These are phyloP conservation scores for Helotiales sp. DNA, from an alignment of 2,329 filamentous ascomycete genomes.

Conservation along the genomic window DNA sequence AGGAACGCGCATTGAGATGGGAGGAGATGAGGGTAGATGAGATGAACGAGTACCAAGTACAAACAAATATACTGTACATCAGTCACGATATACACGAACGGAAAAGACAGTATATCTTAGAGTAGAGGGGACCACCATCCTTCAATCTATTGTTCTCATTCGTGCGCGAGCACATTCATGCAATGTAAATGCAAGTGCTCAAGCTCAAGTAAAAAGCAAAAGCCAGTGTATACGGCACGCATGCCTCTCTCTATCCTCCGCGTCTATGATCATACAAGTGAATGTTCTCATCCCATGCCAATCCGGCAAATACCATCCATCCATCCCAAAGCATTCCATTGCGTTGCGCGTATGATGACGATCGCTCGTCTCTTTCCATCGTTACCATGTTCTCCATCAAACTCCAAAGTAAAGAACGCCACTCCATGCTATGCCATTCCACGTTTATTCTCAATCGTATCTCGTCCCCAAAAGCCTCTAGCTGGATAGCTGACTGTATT, in stretches of 20 bases:
- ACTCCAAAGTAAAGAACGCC: constrained; percentile 3
- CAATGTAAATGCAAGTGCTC: too few species aligned
- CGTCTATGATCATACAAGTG: background rate
- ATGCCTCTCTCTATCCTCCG: background rate
- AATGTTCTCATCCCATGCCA: background rate
- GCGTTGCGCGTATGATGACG: background rate
- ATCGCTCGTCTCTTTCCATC: constrained; percentile 1
- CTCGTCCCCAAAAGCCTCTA: background rate
- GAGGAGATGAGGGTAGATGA: too few species aligned
- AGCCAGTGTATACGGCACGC: background rate
- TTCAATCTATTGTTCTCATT: too few species aligned
- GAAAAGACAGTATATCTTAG: too few species aligned
- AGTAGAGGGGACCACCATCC: too few species aligned
- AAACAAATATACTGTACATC: too few species aligned
- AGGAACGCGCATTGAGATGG: too few species aligned
- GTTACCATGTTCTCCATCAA: background rate
- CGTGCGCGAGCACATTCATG: too few species aligned
- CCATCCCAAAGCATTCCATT: background rate
- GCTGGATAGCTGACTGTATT: background rate
- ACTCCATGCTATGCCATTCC: constrained; percentile 10
- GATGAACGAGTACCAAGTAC: too few species aligned
- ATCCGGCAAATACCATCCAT: background rate
- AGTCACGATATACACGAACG: too few species aligned
- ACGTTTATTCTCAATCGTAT: background rate
- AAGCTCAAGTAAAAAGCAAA: background rate